phyloP scores from a whole-genome alignment of 768 basidiomycete genomes.

The Lentinula sp. region DNA sequence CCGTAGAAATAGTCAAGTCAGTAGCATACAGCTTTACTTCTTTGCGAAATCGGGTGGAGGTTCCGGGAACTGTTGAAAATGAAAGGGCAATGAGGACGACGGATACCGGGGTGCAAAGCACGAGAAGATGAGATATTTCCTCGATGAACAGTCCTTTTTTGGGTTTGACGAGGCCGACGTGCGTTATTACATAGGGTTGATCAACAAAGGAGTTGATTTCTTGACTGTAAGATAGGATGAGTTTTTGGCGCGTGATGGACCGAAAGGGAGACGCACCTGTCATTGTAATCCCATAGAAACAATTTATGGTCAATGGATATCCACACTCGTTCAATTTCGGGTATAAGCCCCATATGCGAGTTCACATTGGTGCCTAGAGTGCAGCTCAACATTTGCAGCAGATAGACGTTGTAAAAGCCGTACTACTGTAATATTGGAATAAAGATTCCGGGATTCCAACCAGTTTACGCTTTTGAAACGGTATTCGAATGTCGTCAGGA shows the following conservation, averaged over 20 bases:
- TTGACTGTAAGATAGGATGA: conserved; percentile 39
- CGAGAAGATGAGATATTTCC: conserved; percentile 81
- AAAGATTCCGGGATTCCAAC: conserved; percentile 73
- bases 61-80: conserved; percentile 35
- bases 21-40: conserved; percentile 89
- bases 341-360: conserved; percentile 85
- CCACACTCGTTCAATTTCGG: conserved; percentile 93
- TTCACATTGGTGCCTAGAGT: conserved; percentile 55
- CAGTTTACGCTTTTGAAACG: conserved; percentile 73
- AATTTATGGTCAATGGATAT: conserved; percentile 91
- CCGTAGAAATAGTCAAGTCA: conserved; percentile 71
- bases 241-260: conserved; percentile 1
- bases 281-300: conserved; percentile 94
- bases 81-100: conserved; percentile 84
- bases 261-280: conserved; percentile 57
- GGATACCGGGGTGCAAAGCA: conserved; percentile 83
- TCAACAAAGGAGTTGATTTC: conserved; percentile 91
- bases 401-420: conserved; percentile 14
- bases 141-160: conserved; percentile 87
- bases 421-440: conserved; percentile 75
- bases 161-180: conserved; percentile 84
- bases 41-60: conserved; percentile 39
- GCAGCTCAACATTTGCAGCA: conserved; percentile 7
- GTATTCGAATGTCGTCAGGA: conserved; percentile 71
- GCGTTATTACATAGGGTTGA: conserved; percentile 83